A percentile compares a stretch with the other conserved stretches of the same genome.
These are phyloP conservation scores for Cucumis hystrix DNA, from an alignment of 306 rosid species.

Conservation along the genomic window DNA sequence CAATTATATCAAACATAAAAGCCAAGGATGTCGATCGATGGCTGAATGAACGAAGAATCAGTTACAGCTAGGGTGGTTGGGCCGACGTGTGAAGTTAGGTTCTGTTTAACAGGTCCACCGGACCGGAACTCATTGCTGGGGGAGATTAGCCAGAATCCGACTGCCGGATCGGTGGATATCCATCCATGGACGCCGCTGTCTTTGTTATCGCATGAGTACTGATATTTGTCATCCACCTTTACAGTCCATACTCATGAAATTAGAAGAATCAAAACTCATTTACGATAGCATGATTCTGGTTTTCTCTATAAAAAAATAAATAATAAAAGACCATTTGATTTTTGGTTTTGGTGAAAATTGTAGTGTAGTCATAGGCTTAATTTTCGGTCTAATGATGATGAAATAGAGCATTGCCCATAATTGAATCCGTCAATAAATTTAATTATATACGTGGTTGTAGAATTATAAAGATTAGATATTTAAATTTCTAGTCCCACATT, in stretches of 20 bases:
- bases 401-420: no score
- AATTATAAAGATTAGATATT: no score
- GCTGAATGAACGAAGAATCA: neutral
- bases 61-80: slow-evolving; percentile 85
- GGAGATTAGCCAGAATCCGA: slow-evolving; percentile 37
- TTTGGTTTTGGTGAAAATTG: no score
- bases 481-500: no score
- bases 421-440: no score
- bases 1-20: neutral
- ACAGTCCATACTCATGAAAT: neutral
- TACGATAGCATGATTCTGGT: neutral
- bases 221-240: slow-evolving; percentile 40
- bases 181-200: slow-evolving; percentile 31
- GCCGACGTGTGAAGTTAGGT: slow-evolving; percentile 86
- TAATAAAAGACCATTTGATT: no score
- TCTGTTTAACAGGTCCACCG: slow-evolving; percentile 87
- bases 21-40: neutral
- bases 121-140: slow-evolving; percentile 37
- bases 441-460: no score
- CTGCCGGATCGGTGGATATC: slow-evolving; percentile 16
- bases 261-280: neutral
- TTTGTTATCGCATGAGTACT: slow-evolving; percentile 32
- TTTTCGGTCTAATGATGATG: no score
- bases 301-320: neutral
- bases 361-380: no score